Evolutionary conservation across 2,329 filamentous ascomycete species (phyloP), one percentile per base, ranked within the genome.

Genomic region (Exophiala calicioides): DNA sequence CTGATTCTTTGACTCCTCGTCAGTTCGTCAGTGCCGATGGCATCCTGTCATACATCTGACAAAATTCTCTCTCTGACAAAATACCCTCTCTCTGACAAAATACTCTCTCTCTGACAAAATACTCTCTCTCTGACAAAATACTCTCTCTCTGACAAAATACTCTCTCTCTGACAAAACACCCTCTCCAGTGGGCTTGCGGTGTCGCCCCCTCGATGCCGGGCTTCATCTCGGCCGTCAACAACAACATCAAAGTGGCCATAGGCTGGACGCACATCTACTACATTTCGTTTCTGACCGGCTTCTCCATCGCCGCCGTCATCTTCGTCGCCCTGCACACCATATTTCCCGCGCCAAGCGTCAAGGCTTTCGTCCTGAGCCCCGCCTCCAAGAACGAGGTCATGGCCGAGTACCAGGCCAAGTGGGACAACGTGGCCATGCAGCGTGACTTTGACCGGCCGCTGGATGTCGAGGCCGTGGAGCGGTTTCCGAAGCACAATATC

Each of bases 251-350:
- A 15, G 53, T 64, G 21, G 60, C 64, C 13, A 53, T 58, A 12
- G 64, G 61, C 16, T 69, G 66, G 54, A 66, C 63, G 3, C 58
- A 65, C 15, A 47, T 73, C 2, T 72, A 71, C 57, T 68, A 72
- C 43, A 58, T 73, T n/a, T 66, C 68, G 0, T 73, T 67, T 49
- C 61, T 67, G 3, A 56, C 71, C 1, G 71, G 71, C 0, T 64
- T 72, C 36, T 58, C 60, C 4, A 68, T 71, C 33, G 66, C 65
- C 46, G 68, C 71, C 47, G 48, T 63, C 1, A 53, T 66, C 15
- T 56, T 51, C 19, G 30, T 47, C 13, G 50, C 31, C 5, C 37
- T 54, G 13, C 47, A 56, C 24, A 33, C 43, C 18, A 33, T 56
- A 29, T 43, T 54, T 35, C 53, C 53, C 1, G 50, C 47, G 1